A percentile compares a stretch with the other conserved stretches of the same genome.
phyloP scores from a whole-genome alignment of 495 filamentous ascomycete genomes.

The Lasiosphaeriaceae sp. region DNA sequence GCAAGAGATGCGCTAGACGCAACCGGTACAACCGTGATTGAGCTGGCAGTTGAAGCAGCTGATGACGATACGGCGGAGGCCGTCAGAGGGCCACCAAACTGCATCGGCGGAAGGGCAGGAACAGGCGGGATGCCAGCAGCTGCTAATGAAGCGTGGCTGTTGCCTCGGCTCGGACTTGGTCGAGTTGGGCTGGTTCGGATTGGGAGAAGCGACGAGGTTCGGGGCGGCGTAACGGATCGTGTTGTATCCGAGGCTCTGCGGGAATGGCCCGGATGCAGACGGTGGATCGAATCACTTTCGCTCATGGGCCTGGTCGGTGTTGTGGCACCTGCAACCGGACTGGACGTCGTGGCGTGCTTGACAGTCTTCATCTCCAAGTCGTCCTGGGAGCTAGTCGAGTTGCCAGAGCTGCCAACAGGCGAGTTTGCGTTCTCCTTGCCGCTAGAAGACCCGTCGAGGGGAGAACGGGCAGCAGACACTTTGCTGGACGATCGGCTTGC shows the following conservation, averaged over 20 bases:
- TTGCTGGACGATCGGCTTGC: constrained; percentile 30
- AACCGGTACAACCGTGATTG: constrained; percentile 17
- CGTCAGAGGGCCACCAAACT: constrained; percentile 18
- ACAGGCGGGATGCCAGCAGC: constrained; percentile 26
- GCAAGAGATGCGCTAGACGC: constrained; percentile 13
- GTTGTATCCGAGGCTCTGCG: constrained; percentile 24
- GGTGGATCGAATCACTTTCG: constrained; percentile 21
- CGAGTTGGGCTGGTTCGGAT: neutral
- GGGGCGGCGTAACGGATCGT: constrained; percentile 4
- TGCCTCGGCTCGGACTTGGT: constrained; percentile 10
- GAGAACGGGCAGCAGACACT: constrained; percentile 13
- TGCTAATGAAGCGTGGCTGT: constrained; percentile 8
- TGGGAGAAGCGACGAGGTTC: neutral
- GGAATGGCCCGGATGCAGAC: constrained; percentile 26
- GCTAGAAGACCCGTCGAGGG: constrained; percentile 4
- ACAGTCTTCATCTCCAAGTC: constrained; percentile 32
- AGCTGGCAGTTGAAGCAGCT: constrained; percentile 15
- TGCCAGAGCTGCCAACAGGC: constrained; percentile 26
- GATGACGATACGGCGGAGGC: constrained; percentile 11
- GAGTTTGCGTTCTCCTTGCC: constrained; percentile 10
- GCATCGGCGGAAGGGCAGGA: constrained; percentile 20
- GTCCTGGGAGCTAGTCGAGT: constrained; percentile 32
- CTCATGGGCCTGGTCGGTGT: constrained; percentile 9
- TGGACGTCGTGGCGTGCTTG: constrained; percentile 7
- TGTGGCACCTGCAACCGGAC: neutral